Percentiles rank a stretch among this genome's conserved stretches.
These are phyloP conservation scores for Rubroboletus satanas DNA, from an alignment of 768 basidiomycete species.

Conservation along the genomic window DNA sequence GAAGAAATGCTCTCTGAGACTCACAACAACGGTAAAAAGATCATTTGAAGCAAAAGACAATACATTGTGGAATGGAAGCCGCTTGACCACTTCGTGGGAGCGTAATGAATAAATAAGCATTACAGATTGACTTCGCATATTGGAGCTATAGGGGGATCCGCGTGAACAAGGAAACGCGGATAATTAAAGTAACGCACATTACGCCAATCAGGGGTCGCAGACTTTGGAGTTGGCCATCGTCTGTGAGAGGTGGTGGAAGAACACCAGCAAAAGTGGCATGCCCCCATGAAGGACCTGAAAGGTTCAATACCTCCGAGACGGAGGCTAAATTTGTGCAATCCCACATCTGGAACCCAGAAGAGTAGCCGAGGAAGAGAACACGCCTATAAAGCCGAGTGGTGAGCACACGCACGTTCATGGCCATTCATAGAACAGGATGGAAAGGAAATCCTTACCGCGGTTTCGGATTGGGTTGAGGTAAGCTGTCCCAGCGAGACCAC, in stretches of 20 bases:
- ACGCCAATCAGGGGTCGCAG: conserved; percentile 35
- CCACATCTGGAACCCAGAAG: conserved; percentile 55
- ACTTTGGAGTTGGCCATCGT: conserved; percentile 30
- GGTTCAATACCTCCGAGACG: conserved; percentile 51
- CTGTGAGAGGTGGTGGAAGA: conserved; percentile 32
- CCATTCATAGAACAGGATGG: neutral
- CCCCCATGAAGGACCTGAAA: conserved; percentile 38
- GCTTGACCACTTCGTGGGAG: conserved; percentile 49
- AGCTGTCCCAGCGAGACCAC: conserved; percentile 34
- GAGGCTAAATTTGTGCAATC: conserved; percentile 52
- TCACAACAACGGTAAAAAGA: conserved; percentile 55
- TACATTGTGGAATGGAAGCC: conserved; percentile 40
- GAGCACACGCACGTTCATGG: conserved; percentile 3
- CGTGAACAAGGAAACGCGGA: conserved; percentile 3
- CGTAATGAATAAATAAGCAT: conserved; percentile 46
- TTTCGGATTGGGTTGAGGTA: conserved; percentile 17
- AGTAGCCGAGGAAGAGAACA: conserved; percentile 53
- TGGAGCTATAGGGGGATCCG: conserved; percentile 18
- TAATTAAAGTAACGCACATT: conserved; percentile 26
- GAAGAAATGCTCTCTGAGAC: conserved; percentile 22
- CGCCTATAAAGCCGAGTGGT: conserved; percentile 28
- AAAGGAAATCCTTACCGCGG: conserved; percentile 15
- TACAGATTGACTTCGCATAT: conserved; percentile 17
- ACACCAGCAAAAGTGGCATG: conserved; percentile 38
- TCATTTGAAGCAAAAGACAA: conserved; percentile 43